Conservation (phyloP, 2,329 filamentous ascomycete genomes). For the Claviceps maximensis region DNA sequence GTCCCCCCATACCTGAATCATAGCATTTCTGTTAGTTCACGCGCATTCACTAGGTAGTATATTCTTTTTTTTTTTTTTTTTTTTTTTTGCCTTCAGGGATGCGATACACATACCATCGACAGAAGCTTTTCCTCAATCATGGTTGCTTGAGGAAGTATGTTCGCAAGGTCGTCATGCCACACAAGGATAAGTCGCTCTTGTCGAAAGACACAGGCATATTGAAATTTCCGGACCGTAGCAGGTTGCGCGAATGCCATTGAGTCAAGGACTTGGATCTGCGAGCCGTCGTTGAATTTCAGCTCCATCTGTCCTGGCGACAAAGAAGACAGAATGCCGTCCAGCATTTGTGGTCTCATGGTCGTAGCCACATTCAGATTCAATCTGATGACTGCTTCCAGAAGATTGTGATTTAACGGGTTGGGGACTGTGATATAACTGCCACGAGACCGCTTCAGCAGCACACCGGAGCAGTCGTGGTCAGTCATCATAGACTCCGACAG, state of each 20-base stretch:
- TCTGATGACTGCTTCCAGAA: constrained; percentile 28
- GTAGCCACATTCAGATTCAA: constrained; percentile 33
- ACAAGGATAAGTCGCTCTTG: constrained; percentile 28
- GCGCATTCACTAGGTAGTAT: not conserved
- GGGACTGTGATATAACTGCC: constrained; percentile 30
- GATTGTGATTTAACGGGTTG: constrained; percentile 20
- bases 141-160: constrained; percentile 25
- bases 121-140: constrained; percentile 21
- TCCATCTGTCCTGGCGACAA: constrained; percentile 27
- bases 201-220: constrained; percentile 29
- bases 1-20: constrained; percentile 15
- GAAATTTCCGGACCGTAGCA: constrained; percentile 27
- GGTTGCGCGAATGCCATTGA: constrained; percentile 25
- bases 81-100: too few species aligned
- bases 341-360: constrained; percentile 35
- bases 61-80: too few species aligned
- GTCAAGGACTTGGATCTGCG: constrained; percentile 31
- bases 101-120: constrained; percentile 10
- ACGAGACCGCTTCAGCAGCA: constrained; percentile 25
- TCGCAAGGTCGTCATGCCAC: constrained; percentile 28
- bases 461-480: constrained; percentile 17
- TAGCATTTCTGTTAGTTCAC: not conserved
- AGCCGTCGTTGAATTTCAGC: constrained; percentile 27
- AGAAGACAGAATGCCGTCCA: constrained; percentile 28
- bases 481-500: constrained; percentile 7